Conservation (phyloP, 140 eudicot species). For the Anethum foeniculum region DNA sequence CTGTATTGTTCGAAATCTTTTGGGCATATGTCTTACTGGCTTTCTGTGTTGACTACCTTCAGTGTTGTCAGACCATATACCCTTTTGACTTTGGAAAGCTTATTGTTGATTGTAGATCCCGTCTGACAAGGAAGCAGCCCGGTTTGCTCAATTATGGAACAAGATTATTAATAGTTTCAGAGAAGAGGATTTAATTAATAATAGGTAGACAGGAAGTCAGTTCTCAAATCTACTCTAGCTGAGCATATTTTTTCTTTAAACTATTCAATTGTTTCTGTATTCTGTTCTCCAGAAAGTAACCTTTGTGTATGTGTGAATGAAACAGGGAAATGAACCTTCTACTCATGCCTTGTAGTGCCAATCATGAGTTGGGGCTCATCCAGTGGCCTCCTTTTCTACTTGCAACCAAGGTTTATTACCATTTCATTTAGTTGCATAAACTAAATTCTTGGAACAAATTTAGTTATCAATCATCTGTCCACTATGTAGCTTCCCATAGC, state of each 20-base stretch:
- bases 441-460: constrained; percentile 1
- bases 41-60: not conserved
- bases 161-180: constrained; percentile 75
- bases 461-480: constrained; percentile 17
- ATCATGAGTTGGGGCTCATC: constrained; percentile 59
- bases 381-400: constrained; percentile 97
- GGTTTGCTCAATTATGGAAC: constrained; percentile 95
- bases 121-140: constrained; percentile 57
- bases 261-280: not conserved
- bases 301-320: not conserved
- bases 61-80: not conserved
- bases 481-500: constrained; percentile 78
- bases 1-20: constrained; percentile 4
- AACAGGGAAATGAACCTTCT: constrained; percentile 70
- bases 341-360: constrained; percentile 75
- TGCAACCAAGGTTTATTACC: constrained; percentile 73
- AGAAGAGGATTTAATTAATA: constrained; percentile 80
- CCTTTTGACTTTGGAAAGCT: not conserved
- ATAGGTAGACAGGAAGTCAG: constrained; percentile 40
- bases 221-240: not conserved
- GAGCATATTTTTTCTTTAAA: not conserved
- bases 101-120: constrained; percentile 37
- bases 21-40: constrained; percentile 1
- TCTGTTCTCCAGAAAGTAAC: not conserved
- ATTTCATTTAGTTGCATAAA: not conserved